Evolutionary conservation across 768 basidiomycete species (phyloP).

Genomic region (Macrolepiota fuliginosa): DNA sequence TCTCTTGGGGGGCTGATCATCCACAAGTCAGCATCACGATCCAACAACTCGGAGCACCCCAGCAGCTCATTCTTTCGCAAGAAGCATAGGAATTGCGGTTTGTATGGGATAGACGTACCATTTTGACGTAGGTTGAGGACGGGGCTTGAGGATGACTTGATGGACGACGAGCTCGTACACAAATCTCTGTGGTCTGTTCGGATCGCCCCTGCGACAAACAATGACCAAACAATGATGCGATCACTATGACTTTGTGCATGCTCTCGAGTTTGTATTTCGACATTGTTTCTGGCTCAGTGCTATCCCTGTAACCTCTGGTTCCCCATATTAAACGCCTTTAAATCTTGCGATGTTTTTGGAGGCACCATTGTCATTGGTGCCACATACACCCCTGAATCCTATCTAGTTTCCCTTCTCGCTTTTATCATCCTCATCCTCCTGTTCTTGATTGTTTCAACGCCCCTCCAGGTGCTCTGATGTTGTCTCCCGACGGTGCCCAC

Average conservation of each 20-base stretch:
- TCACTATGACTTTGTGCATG: neutral
- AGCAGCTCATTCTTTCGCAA: neutral
- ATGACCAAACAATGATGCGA: neutral
- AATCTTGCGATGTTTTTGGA: no score
- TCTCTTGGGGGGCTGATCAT: conserved; percentile 82
- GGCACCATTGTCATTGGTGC: no score
- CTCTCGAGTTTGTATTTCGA: no score
- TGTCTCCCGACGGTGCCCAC: no score
- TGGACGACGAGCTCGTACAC: conserved; percentile 20
- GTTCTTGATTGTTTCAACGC: no score
- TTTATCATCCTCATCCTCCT: no score
- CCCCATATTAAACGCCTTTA: no score
- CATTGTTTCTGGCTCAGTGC: no score
- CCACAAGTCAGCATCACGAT: conserved; percentile 48
- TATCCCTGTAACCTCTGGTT: no score
- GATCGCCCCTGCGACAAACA: conserved; percentile 10
- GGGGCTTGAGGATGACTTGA: conserved; percentile 33
- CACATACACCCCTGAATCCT: no score
- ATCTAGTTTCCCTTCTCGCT: no score
- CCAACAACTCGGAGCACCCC: conserved; percentile 33
- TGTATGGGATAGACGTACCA: conserved; percentile 32
- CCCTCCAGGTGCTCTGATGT: no score
- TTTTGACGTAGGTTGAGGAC: conserved; percentile 28
- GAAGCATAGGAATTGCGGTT: conserved; percentile 7
- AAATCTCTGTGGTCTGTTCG: conserved; percentile 12